Evolutionary conservation across 1,139 yeast species (phyloP).

Genomic region (Hyphopichia pseudoburtonii): DNA sequence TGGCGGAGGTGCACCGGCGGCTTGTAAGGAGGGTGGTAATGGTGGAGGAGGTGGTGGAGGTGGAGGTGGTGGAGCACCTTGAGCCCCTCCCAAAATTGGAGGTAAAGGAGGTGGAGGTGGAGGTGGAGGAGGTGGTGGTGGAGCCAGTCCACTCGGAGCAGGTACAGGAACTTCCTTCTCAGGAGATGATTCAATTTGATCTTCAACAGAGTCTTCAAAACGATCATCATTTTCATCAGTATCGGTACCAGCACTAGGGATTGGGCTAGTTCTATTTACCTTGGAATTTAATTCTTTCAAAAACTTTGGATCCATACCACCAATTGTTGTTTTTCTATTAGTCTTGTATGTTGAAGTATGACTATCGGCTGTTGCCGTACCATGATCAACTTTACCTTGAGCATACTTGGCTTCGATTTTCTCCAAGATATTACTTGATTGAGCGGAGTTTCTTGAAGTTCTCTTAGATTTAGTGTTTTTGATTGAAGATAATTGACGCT

Average conservation of each 20-base stretch:
- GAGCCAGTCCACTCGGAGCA: constrained; percentile 6
- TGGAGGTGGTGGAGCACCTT: constrained; percentile 17
- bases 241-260: constrained; percentile 25
- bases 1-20: constrained; percentile 24
- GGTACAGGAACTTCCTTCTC: background rate
- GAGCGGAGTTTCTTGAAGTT: constrained; percentile 9
- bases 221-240: constrained; percentile 11
- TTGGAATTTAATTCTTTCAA: constrained; percentile 57
- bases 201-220: constrained; percentile 16
- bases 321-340: constrained; percentile 36
- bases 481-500: constrained; percentile 30
- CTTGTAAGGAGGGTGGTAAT: constrained; percentile 12
- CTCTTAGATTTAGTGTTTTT: constrained; percentile 11
- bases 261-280: constrained; percentile 41
- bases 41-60: constrained; percentile 25
- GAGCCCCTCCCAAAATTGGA: constrained; percentile 25
- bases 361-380: constrained; percentile 9
- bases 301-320: constrained; percentile 53
- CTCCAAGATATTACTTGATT: constrained; percentile 22
- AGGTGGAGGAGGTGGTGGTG: constrained; percentile 14
- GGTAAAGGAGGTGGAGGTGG: constrained; percentile 38
- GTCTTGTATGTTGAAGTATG: constrained; percentile 7
- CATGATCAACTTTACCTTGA: constrained; percentile 39
- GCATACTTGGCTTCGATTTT: constrained; percentile 50
- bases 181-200: constrained; percentile 1